Conservation (phyloP, 2,329 filamentous ascomycete genomes). For the Talaromyces sp. region DNA sequence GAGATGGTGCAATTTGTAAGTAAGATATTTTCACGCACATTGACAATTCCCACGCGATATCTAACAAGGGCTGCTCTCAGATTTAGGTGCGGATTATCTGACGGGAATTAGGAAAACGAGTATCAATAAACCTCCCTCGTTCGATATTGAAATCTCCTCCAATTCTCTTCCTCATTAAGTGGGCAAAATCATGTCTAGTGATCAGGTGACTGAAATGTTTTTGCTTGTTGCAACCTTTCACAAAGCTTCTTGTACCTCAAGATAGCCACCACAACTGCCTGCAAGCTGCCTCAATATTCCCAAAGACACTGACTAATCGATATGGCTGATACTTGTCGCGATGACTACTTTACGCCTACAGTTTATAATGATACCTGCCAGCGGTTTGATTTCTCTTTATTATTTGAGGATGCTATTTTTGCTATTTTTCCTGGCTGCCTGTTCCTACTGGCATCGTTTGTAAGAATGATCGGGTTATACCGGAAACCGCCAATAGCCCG, state of each 20-base stretch:
- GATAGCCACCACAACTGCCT: background rate
- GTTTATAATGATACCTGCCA: conserved; percentile 2
- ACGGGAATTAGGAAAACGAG: too few species aligned
- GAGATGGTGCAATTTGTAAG: too few species aligned
- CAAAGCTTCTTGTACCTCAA: background rate
- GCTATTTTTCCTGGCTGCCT: conserved; percentile 4
- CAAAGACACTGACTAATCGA: background rate
- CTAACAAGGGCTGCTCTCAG: too few species aligned
- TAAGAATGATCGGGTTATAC: background rate
- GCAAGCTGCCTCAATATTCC: background rate
- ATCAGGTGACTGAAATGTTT: background rate
- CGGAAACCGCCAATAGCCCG: conserved; percentile 9
- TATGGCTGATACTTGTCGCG: conserved; percentile 2
- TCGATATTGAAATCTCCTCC: too few species aligned
- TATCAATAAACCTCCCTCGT: too few species aligned
- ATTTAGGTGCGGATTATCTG: too few species aligned
- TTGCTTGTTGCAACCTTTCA: background rate
- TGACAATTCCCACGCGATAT: too few species aligned
- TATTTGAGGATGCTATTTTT: conserved; percentile 11
- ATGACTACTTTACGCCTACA: background rate
- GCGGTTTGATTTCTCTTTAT: conserved; percentile 10
- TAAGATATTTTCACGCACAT: too few species aligned
- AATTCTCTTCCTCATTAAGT: too few species aligned
- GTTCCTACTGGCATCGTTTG: conserved; percentile 2
- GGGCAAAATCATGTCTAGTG: background rate